phyloP scores from a whole-genome alignment of 148 eudicot species.

The Dysphania ambrosioides region DNA sequence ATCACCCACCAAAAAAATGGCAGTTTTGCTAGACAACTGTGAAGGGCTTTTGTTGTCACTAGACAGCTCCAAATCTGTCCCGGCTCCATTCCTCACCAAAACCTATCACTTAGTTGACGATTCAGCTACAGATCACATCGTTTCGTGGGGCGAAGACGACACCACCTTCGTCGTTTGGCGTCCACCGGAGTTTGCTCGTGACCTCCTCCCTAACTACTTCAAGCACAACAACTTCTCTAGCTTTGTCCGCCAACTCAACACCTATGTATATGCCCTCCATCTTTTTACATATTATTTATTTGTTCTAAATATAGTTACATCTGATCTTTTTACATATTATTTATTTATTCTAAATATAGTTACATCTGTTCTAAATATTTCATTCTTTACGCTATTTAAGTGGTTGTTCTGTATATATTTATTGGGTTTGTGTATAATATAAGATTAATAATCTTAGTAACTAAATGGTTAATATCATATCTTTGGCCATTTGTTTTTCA shows the following conservation, averaged over 20 bases:
- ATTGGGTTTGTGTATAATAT: no score
- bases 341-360: no score
- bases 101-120: conserved; percentile 65
- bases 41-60: conserved; percentile 61
- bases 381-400: no score
- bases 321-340: no score
- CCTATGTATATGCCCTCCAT: conserved; percentile 56
- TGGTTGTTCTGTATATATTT: no score
- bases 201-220: conserved; percentile 66
- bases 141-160: conserved; percentile 89
- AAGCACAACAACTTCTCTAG: conserved; percentile 78
- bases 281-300: no score
- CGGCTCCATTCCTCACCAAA: conserved; percentile 70
- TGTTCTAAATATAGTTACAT: no score
- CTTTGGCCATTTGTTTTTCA: background rate
- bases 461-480: no score
- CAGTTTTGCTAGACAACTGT: conserved; percentile 60
- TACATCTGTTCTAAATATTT: no score
- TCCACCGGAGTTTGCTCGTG: conserved; percentile 90
- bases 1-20: conserved; percentile 36
- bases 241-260: conserved; percentile 73
- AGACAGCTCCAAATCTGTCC: conserved; percentile 69
- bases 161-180: conserved; percentile 86
- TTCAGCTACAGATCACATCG: conserved; percentile 70
- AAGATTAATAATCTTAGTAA: no score